phyloP scores from a whole-genome alignment of 495 filamentous ascomycete species.

The Antarctomyces pellizariae region DNA sequence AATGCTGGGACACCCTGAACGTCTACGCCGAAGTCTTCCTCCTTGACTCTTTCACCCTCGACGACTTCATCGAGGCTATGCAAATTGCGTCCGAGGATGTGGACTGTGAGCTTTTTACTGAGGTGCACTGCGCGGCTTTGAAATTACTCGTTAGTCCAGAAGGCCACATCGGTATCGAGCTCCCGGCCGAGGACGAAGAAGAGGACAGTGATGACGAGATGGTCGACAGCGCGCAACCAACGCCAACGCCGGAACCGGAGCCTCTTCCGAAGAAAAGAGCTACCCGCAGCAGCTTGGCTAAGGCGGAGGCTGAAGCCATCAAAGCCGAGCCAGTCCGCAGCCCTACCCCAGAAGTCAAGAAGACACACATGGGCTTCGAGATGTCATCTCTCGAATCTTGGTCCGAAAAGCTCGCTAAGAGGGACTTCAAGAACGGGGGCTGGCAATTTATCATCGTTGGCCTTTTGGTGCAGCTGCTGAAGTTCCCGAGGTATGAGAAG shows the following conservation, averaged over 20 bases:
- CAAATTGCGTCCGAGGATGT: conserved; percentile 50
- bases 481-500: conserved; percentile 40
- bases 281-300: conserved; percentile 65
- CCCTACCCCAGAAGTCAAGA: conserved; percentile 16
- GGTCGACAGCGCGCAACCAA: conserved; percentile 26
- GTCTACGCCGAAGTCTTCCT: conserved; percentile 86
- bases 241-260: conserved; percentile 37
- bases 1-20: conserved; percentile 89
- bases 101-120: conserved; percentile 70
- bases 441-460: conserved; percentile 85
- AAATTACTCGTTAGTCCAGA: conserved; percentile 64
- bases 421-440: conserved; percentile 73
- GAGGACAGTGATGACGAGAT: conserved; percentile 38
- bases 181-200: conserved; percentile 53
- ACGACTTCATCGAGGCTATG: conserved; percentile 84
- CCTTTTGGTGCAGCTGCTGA: conserved; percentile 62
- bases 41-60: conserved; percentile 91
- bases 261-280: conserved; percentile 41
- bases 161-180: conserved; percentile 52
- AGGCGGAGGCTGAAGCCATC: conserved; percentile 44
- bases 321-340: conserved; percentile 24
- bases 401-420: conserved; percentile 59
- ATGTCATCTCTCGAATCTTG: conserved; percentile 51
- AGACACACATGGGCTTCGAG: conserved; percentile 55
- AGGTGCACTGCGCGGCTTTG: conserved; percentile 76